Conservation (phyloP, 768 basidiomycete species). For the Pisolithus tinctorius region DNA sequence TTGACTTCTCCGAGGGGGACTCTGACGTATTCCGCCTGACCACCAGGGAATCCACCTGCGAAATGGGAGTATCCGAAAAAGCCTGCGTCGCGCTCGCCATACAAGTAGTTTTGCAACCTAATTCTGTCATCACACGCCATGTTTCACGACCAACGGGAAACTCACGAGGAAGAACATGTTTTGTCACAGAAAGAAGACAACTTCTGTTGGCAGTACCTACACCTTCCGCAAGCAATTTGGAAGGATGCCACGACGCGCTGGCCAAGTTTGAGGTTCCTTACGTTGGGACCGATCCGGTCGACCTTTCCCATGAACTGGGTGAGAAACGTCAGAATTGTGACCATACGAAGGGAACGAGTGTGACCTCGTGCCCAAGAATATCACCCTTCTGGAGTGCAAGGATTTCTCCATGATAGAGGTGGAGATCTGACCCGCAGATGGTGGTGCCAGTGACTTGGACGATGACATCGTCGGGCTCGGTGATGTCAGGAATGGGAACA, state of each 20-base stretch:
- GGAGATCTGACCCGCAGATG: constrained; percentile 63
- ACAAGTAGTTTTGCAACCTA: constrained; percentile 51
- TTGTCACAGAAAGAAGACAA: constrained; percentile 66
- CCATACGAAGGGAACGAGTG: background rate
- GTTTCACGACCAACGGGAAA: constrained; percentile 4
- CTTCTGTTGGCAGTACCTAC: constrained; percentile 67
- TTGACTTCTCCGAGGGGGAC: constrained; percentile 70
- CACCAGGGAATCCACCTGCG: constrained; percentile 65
- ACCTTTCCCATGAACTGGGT: constrained; percentile 60
- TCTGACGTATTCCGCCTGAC: constrained; percentile 70
- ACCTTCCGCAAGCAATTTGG: constrained; percentile 71
- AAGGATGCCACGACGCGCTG: constrained; percentile 76
- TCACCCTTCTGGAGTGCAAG: constrained; percentile 64
- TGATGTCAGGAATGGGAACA: constrained; percentile 50
- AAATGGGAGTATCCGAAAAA: constrained; percentile 71
- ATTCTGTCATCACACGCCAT: background rate
- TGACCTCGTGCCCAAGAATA: constrained; percentile 66
- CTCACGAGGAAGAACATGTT: constrained; percentile 60
- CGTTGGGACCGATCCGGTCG: constrained; percentile 56
- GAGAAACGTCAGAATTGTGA: background rate
- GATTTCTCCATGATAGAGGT: constrained; percentile 65
- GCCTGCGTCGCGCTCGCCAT: constrained; percentile 61
- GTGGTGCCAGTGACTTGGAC: constrained; percentile 72
- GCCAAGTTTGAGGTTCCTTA: constrained; percentile 53
- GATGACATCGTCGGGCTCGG: constrained; percentile 70